A percentile compares a stretch with the other conserved stretches of the same genome.
These are phyloP conservation scores for Cicer bijugum DNA, from an alignment of 306 rosid species.

Conservation along the genomic window DNA sequence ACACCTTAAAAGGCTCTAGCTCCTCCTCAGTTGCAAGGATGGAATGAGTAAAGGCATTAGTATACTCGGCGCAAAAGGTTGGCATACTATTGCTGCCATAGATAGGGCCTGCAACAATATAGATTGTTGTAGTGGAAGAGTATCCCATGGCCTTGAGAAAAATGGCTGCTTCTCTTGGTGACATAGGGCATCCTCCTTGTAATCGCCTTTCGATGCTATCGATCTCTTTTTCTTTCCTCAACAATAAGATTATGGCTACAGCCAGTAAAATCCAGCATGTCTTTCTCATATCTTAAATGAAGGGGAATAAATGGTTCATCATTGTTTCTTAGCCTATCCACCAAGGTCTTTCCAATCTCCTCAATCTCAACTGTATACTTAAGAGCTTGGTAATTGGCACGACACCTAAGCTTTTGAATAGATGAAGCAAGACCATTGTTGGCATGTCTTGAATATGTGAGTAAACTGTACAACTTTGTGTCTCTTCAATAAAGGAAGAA, in stretches of 20 bases:
- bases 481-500: slow-evolving; percentile 66
- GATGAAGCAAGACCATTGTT: slow-evolving; percentile 86
- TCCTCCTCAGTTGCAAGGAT: slow-evolving; percentile 86
- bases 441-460: slow-evolving; percentile 81
- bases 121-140: slow-evolving; percentile 88
- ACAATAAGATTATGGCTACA: slow-evolving; percentile 88
- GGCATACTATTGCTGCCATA: slow-evolving; percentile 79
- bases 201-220: slow-evolving; percentile 68
- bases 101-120: slow-evolving; percentile 95
- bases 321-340: slow-evolving; percentile 69
- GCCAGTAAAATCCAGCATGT: slow-evolving; percentile 97
- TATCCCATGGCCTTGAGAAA: slow-evolving; percentile 97
- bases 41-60: slow-evolving; percentile 65
- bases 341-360: slow-evolving; percentile 75
- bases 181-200: slow-evolving; percentile 96
- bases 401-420: slow-evolving; percentile 87
- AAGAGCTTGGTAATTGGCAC: slow-evolving; percentile 86
- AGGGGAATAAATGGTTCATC: slow-evolving; percentile 82
- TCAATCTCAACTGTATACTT: slow-evolving; percentile 78
- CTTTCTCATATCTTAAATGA: slow-evolving; percentile 98
- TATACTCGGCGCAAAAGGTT: slow-evolving; percentile 68
- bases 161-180: slow-evolving; percentile 90
- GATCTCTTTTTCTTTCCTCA: slow-evolving; percentile 89
- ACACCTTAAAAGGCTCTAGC: slow-evolving; percentile 74
- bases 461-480: slow-evolving; percentile 76